Base-by-base conservation (phyloP, 2,329 filamentous ascomycete species). In the Taxawa tesnikishii region DNA sequence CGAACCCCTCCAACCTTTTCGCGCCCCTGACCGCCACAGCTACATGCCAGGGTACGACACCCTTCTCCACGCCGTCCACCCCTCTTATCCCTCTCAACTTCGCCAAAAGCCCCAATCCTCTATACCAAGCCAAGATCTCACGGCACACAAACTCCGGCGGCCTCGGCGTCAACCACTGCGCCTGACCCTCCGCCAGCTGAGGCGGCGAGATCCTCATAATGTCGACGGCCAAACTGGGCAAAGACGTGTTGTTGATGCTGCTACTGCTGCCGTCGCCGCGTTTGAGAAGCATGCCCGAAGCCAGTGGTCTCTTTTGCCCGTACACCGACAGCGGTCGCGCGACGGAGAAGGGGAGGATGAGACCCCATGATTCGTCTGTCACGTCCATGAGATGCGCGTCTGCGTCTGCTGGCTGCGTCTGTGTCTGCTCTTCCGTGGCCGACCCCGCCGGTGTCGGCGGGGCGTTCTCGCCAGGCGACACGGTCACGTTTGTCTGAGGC, bases 291-390 rank as follows among this genome's bases (percentile, higher is more conserved):
- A 60, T 48, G 1, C 62, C 62, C 6, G 53, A 56, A 16, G 62
- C 58, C 12, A 63, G 49, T 4, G 51, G 51, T 10, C 34, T 30
- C 8, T 34, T 23, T 3, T 38, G 26, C 8, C 31, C 19, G 9
- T 26, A 30, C 53, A 49, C 16, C 48, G 46, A 43, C 47, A 50
- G 56, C 1, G 53, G 42, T n/a, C 58, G 66, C 48, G 83, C 78
- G 1, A 72, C 32, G 8, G 30, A 29, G 15, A 41, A 38, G 12
- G 36, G 67, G 26, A 82, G 66, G 11, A 90, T 62, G 4, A 81
- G 70, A 13, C 77, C 81, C 77, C 79, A 88, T 1, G 73, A 79
- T 40, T 83, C 79, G 45, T 90, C 83, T 1, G 75, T 75, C 2
- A 72, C 56, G 47, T 90, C 82, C 12, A 82, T 59, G 8, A 92